Percentiles rank a stretch among this genome's conserved stretches.
phyloP scores from a whole-genome alignment of 345 rosid genomes.

The Sisymbrium altissimum region DNA sequence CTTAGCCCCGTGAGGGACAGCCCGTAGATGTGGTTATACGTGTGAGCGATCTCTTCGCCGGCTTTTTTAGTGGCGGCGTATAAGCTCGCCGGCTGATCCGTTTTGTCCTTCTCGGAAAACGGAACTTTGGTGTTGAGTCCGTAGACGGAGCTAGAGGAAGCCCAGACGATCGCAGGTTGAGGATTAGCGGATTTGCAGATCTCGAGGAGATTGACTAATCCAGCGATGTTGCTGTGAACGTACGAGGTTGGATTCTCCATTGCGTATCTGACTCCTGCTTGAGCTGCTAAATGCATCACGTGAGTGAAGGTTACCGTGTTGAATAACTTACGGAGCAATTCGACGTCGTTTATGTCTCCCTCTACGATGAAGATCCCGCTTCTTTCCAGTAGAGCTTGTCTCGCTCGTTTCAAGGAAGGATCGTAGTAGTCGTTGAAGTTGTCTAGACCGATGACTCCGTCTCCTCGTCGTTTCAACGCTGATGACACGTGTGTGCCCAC shows the following conservation, averaged over 20 bases:
- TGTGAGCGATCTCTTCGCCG: conserved; percentile 90
- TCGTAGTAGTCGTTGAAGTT: conserved; percentile 93
- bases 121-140: conserved; percentile 88
- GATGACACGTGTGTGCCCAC: conserved; percentile 89
- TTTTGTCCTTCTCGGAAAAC: conserved; percentile 75
- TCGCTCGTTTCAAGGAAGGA: conserved; percentile 78
- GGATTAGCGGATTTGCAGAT: conserved; percentile 74
- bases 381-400: conserved; percentile 76
- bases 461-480: conserved; percentile 81
- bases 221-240: conserved; percentile 84
- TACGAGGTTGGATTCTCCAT: conserved; percentile 85
- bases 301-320: conserved; percentile 78
- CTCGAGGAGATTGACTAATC: conserved; percentile 73
- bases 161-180: conserved; percentile 91
- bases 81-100: conserved; percentile 95
- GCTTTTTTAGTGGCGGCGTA: conserved; percentile 95
- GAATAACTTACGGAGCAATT: conserved; percentile 63
- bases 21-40: conserved; percentile 89
- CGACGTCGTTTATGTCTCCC: conserved; percentile 84
- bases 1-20: conserved; percentile 79
- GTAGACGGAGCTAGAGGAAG: conserved; percentile 82
- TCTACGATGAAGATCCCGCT: conserved; percentile 75
- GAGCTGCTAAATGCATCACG: conserved; percentile 92
- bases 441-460: conserved; percentile 81
- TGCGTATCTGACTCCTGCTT: conserved; percentile 89